Evolutionary conservation across 2,329 filamentous ascomycete genomes (phyloP).

Genomic region (Tolypocladium ovalisporum): DNA sequence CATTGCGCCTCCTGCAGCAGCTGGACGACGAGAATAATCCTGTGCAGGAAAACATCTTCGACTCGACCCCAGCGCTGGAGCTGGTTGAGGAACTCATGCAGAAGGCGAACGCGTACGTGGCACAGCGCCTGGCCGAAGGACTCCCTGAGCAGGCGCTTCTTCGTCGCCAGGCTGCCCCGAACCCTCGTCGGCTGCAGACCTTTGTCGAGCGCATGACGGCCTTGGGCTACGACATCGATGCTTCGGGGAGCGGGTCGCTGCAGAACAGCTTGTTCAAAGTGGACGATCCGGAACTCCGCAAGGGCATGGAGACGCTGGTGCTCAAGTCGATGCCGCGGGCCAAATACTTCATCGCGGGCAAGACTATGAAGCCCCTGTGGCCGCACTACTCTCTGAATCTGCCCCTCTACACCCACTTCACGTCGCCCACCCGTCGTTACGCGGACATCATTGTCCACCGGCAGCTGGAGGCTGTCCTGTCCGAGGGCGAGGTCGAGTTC

Average conservation of each 20-base stretch:
- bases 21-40: constrained; percentile 97
- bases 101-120: constrained; percentile 84
- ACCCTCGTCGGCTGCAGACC: constrained; percentile 75
- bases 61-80: constrained; percentile 80
- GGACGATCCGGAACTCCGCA: constrained; percentile 77
- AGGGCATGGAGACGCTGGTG: constrained; percentile 94
- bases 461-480: constrained; percentile 79
- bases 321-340: constrained; percentile 93
- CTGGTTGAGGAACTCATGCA: constrained; percentile 91
- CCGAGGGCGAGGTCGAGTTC: constrained; percentile 73
- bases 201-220: constrained; percentile 90
- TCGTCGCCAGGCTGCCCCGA: constrained; percentile 76
- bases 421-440: constrained; percentile 87
- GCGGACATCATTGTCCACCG: constrained; percentile 92
- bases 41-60: constrained; percentile 91
- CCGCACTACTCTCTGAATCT: constrained; percentile 89
- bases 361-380: constrained; percentile 65
- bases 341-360: constrained; percentile 85
- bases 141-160: constrained; percentile 89
- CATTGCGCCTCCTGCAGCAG: constrained; percentile 82
- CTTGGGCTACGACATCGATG: constrained; percentile 82
- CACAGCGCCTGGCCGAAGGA: constrained; percentile 66
- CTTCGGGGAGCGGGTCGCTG: constrained; percentile 76
- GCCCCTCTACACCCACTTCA: constrained; percentile 94
- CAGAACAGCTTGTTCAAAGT: constrained; percentile 95